Evolutionary conservation across 2,329 filamentous ascomycete genomes (phyloP).

Genomic region (Exophiala lecanii-corni): DNA sequence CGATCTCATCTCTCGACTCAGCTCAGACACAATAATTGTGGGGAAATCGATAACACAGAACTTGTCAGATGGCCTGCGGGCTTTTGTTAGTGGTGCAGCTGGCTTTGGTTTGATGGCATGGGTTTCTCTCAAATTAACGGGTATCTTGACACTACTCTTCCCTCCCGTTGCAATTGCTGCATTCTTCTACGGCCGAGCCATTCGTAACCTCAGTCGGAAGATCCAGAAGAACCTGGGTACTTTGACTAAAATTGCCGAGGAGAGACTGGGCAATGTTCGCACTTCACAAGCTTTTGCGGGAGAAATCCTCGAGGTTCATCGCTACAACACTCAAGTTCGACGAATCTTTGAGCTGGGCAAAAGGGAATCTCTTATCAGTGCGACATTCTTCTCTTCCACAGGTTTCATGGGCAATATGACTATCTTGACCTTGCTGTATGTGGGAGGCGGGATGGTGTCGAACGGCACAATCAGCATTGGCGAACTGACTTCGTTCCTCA

Average conservation of each 20-base stretch:
- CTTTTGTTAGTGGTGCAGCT: conserved; percentile 82
- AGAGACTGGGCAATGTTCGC: conserved; percentile 92
- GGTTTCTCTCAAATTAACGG: conserved; percentile 85
- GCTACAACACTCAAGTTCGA: conserved; percentile 88
- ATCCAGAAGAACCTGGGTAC: conserved; percentile 93
- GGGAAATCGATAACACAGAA: conserved; percentile 99
- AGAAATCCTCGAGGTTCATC: conserved; percentile 80
- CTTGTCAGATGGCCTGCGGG: conserved; percentile 87
- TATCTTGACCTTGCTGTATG: conserved; percentile 81
- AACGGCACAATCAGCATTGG: conserved; percentile 81
- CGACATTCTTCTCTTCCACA: conserved; percentile 81
- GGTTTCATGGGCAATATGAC: conserved; percentile 96
- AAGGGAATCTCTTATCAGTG: conserved; percentile 80
- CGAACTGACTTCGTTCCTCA: conserved; percentile 92
- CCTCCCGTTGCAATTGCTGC: conserved; percentile 87
- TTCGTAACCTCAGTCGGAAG: conserved; percentile 82
- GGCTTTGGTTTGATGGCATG: conserved; percentile 94
- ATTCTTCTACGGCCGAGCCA: conserved; percentile 84
- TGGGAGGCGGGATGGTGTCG: conserved; percentile 85
- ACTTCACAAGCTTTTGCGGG: conserved; percentile 95
- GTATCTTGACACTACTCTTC: conserved; percentile 78
- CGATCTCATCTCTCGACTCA: conserved; percentile 90
- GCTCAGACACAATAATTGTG: conserved; percentile 95
- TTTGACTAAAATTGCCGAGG: conserved; percentile 94
- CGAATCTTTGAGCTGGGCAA: conserved; percentile 88